A percentile compares a stretch with the other conserved stretches of the same genome.
These are phyloP conservation scores for Multifurca ochricompacta DNA, from an alignment of 768 basidiomycete species.

Conservation along the genomic window DNA sequence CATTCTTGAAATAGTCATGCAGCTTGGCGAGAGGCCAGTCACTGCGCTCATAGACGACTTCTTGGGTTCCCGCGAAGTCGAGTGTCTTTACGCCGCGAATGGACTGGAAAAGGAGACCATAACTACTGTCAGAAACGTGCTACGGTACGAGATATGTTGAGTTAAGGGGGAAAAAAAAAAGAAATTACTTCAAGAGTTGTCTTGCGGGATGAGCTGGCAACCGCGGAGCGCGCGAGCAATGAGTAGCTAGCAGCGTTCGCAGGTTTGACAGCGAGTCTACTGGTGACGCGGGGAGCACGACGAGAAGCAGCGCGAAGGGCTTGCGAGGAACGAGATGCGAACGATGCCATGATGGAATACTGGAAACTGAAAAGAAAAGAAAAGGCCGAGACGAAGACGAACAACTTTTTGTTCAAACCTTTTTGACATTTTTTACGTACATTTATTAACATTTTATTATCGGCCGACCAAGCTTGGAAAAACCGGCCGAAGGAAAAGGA, in stretches of 20 bases:
- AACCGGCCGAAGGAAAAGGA: no score
- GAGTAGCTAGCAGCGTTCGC: constrained; percentile 60
- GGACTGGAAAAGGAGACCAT: constrained; percentile 31
- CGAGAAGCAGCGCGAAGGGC: constrained; percentile 59
- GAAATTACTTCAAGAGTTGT: constrained; percentile 1
- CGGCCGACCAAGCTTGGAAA: no score
- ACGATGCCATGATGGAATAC: constrained; percentile 45
- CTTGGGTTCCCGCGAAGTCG: constrained; percentile 91
- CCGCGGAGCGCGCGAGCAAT: constrained; percentile 35
- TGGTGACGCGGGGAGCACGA: constrained; percentile 48
- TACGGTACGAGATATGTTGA: background rate
- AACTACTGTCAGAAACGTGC: background rate
- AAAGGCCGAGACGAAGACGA: background rate
- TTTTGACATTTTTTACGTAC: background rate
- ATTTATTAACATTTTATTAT: background rate
- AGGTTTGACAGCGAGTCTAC: constrained; percentile 32
- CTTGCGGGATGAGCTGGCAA: constrained; percentile 22
- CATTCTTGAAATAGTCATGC: constrained; percentile 99
- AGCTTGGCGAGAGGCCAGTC: constrained; percentile 99
- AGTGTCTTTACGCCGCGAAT: constrained; percentile 88
- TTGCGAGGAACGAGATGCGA: constrained; percentile 58
- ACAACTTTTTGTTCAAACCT: background rate
- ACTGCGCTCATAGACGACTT: constrained; percentile 88
- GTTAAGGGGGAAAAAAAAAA: background rate
- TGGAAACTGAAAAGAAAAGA: background rate